A percentile compares a stretch with the other conserved stretches of the same genome.
These are phyloP conservation scores for Juncus effusus DNA, from an alignment of 176 grass and related monocot genomes.

Conservation along the genomic window DNA sequence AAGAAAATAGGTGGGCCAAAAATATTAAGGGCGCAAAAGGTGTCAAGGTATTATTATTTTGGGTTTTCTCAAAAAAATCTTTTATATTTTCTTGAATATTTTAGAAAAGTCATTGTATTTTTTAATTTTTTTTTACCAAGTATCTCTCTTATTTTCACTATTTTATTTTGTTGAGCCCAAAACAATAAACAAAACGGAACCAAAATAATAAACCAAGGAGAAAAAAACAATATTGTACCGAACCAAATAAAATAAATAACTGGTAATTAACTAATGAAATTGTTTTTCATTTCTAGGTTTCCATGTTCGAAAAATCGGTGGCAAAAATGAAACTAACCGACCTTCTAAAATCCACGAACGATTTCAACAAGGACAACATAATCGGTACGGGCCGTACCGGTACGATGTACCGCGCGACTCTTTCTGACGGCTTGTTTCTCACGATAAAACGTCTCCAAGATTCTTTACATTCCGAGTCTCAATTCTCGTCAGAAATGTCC, in stretches of 20 bases:
- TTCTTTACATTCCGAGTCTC: slow-evolving; percentile 66
- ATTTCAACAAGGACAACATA: slow-evolving; percentile 89
- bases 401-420: slow-evolving; percentile 71
- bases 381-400: slow-evolving; percentile 67
- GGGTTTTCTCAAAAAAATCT: neutral
- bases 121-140: slow-evolving; percentile 1
- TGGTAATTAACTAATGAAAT: neutral
- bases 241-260: neutral
- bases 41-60: slow-evolving; percentile 50
- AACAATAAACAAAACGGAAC: too few species aligned
- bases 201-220: too few species aligned
- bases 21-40: slow-evolving; percentile 81
- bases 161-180: neutral
- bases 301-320: slow-evolving; percentile 91
- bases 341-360: slow-evolving; percentile 68
- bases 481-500: slow-evolving; percentile 85
- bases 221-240: too few species aligned
- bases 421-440: slow-evolving; percentile 78
- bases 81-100: neutral
- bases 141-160: neutral
- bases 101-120: slow-evolving; percentile 5
- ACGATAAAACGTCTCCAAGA: slow-evolving; percentile 89
- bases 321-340: slow-evolving; percentile 92
- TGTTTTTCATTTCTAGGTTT: slow-evolving; percentile 42
- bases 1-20: slow-evolving; percentile 98